Evolutionary conservation across 768 basidiomycete species (phyloP).

Genomic region (Boletus barrowsii): DNA sequence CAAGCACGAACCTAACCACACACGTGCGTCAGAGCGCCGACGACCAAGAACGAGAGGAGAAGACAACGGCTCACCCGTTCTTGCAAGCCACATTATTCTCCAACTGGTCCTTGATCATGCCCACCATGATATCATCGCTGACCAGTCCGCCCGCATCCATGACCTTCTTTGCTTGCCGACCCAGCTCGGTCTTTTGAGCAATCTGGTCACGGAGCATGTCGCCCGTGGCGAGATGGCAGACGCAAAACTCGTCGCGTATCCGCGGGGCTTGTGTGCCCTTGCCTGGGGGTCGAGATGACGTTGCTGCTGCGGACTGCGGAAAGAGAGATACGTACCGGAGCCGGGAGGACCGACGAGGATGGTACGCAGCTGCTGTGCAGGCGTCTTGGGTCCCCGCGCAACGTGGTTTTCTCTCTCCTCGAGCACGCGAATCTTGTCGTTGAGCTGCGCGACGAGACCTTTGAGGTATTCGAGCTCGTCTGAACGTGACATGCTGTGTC

Average conservation of each 20-base stretch:
- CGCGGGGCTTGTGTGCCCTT: conserved; percentile 98
- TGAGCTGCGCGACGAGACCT: conserved; percentile 82
- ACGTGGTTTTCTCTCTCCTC: conserved; percentile 65
- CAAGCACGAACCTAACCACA: conserved; percentile 81
- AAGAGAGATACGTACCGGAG: conserved; percentile 63
- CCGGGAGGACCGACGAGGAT: conserved; percentile 97
- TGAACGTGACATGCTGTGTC: conserved; percentile 48
- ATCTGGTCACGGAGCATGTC: conserved; percentile 99
- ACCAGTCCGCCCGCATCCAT: conserved; percentile 98
- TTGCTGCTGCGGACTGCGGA: background rate
- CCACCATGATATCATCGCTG: conserved; percentile 94
- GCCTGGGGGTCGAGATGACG: conserved; percentile 44
- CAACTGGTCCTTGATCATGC: conserved; percentile 95
- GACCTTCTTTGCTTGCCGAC: conserved; percentile 91
- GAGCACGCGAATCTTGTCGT: conserved; percentile 79
- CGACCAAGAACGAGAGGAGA: no score
- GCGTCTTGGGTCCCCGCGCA: conserved; percentile 45
- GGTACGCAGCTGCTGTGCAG: conserved; percentile 78
- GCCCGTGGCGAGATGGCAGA: conserved; percentile 98
- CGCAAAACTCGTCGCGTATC: conserved; percentile 89
- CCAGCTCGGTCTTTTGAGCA: conserved; percentile 78
- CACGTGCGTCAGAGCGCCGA: background rate
- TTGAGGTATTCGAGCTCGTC: conserved; percentile 93
- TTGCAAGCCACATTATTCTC: conserved; percentile 90
- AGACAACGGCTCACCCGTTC: conserved; percentile 71